Evolutionary conservation across 768 basidiomycete species (phyloP).

Genomic region (Kwoniella mangroviensis): DNA sequence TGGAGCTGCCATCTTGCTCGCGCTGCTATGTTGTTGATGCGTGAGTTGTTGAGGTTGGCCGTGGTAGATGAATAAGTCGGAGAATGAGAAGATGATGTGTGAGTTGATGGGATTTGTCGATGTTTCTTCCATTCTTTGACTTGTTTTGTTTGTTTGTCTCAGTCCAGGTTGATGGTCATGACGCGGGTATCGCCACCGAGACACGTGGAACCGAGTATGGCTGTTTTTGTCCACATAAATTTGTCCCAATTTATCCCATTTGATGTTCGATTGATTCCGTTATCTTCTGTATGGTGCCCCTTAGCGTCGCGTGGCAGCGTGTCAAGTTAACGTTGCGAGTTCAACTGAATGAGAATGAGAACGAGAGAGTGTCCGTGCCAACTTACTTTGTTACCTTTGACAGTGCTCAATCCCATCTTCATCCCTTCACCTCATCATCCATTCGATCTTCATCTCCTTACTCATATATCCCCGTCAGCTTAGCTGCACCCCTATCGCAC

Average conservation of each 20-base stretch:
- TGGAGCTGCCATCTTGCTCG: conserved; percentile 39
- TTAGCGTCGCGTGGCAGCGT: conserved; percentile 9
- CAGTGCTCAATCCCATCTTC: conserved; percentile 10
- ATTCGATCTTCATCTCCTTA: not conserved
- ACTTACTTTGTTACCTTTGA: not conserved
- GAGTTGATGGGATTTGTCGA: not conserved
- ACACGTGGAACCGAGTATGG: not conserved
- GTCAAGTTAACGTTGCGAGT: not conserved
- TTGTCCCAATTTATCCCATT: conserved; percentile 4
- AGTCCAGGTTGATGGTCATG: not conserved
- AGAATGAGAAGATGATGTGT: conserved; percentile 6
- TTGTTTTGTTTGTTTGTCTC: conserved; percentile 5
- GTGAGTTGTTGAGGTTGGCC: not conserved
- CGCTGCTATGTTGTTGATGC: not conserved
- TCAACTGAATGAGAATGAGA: not conserved
- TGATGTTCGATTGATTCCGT: conserved; percentile 1
- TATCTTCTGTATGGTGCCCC: conserved; percentile 6
- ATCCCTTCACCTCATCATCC: not conserved
- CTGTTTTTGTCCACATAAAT: not conserved
- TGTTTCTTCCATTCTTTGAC: not conserved
- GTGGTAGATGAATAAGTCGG: not conserved
- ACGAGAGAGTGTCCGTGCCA: conserved; percentile 9
- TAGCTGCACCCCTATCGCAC: not conserved
- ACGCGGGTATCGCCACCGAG: conserved; percentile 10
- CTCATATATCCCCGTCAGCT: not conserved